phyloP scores from a whole-genome alignment of 176 grass and related monocot species.

The Zizania latifolia region DNA sequence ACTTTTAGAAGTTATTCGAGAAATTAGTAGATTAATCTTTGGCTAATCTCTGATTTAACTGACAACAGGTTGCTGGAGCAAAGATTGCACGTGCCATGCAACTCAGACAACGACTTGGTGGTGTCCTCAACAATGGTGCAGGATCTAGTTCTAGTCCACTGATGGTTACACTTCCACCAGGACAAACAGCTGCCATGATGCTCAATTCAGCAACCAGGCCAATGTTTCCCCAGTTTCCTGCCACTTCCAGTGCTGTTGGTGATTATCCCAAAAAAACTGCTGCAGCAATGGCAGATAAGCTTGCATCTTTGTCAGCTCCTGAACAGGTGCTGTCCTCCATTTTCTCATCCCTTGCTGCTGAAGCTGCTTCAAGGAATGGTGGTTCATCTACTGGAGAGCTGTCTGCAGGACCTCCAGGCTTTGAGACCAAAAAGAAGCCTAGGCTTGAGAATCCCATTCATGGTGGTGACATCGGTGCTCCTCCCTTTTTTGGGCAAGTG shows the following conservation, averaged over 20 bases:
- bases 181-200: conserved; percentile 33
- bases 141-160: conserved; percentile 21
- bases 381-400: conserved; percentile 25
- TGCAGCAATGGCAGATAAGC: conserved; percentile 83
- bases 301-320: conserved; percentile 71
- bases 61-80: conserved; percentile 45
- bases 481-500: conserved; percentile 44
- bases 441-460: conserved; percentile 50
- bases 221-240: conserved; percentile 19
- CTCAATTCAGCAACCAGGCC: conserved; percentile 16
- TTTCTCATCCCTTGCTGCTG: conserved; percentile 59
- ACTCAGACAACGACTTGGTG: conserved; percentile 35
- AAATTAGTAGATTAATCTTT: not conserved
- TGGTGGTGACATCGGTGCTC: conserved; percentile 28
- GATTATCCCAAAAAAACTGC: conserved; percentile 80
- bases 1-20: not conserved
- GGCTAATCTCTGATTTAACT: conserved; percentile 16
- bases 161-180: conserved; percentile 34
- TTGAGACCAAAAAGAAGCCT: conserved; percentile 66
- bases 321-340: conserved; percentile 65
- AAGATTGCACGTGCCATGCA: conserved; percentile 27
- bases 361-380: conserved; percentile 53
- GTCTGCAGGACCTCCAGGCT: conserved; percentile 42
- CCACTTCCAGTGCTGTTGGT: conserved; percentile 29
- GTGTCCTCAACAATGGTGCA: conserved; percentile 1